Conservation (phyloP, 2,329 filamentous ascomycete species). For the Alternaria arbusti region DNA sequence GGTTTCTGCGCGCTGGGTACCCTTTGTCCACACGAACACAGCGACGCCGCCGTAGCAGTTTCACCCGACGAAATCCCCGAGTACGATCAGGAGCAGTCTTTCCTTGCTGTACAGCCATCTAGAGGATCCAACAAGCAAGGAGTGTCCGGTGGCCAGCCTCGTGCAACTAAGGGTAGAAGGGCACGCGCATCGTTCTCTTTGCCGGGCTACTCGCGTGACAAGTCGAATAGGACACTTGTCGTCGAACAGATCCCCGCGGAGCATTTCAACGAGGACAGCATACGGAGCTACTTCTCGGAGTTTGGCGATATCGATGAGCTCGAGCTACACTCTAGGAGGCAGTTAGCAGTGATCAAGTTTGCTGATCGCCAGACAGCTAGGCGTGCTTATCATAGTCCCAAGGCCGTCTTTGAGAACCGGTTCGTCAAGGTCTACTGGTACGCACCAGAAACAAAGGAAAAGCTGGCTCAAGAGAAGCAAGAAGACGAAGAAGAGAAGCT, state of each 20-base stretch:
- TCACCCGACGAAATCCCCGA: constrained; percentile 46
- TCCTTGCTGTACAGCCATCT: constrained; percentile 36
- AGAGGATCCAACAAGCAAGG: not conserved
- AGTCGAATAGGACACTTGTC: constrained; percentile 70
- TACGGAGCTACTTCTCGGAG: constrained; percentile 72
- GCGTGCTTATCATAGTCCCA: constrained; percentile 76
- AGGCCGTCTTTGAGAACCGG: constrained; percentile 82
- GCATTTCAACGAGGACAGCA: constrained; percentile 67
- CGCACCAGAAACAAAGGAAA: constrained; percentile 50
- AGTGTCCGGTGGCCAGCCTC: constrained; percentile 26
- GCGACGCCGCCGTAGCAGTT: constrained; percentile 43
- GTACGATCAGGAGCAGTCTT: constrained; percentile 65
- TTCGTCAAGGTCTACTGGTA: constrained; percentile 87
- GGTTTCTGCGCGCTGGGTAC: constrained; percentile 73
- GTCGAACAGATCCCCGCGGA: constrained; percentile 80
- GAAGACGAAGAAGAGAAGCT: constrained; percentile 57
- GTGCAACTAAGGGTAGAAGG: constrained; percentile 27
- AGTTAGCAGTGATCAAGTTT: constrained; percentile 73
- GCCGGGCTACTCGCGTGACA: constrained; percentile 68
- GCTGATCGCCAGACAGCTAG: constrained; percentile 70
- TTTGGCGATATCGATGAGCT: constrained; percentile 73
- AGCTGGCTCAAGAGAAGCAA: constrained; percentile 22
- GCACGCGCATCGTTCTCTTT: constrained; percentile 65
- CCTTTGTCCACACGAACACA: constrained; percentile 74
- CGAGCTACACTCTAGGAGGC: constrained; percentile 69